phyloP scores from a whole-genome alignment of 768 basidiomycete genomes.

The Ramaria sp. region DNA sequence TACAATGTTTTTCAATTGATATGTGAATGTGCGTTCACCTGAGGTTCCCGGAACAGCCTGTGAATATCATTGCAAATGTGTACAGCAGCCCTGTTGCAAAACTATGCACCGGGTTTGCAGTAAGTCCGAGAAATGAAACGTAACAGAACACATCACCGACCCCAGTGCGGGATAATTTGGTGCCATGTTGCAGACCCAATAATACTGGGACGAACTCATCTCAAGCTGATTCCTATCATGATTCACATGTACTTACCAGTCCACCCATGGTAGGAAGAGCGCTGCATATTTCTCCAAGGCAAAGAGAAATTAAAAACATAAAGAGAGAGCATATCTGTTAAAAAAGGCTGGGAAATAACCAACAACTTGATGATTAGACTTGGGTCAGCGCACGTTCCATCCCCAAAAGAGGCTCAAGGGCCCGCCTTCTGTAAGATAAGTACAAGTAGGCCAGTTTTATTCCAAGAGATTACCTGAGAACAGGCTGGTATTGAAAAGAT shows the following conservation, averaged over 20 bases:
- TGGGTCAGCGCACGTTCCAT: conserved; percentile 36
- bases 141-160: conserved; percentile 24
- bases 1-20: not conserved
- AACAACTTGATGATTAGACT: not conserved
- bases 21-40: conserved; percentile 21
- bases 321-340: conserved; percentile 45
- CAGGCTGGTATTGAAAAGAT: not conserved
- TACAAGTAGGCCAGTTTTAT: not conserved
- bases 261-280: conserved; percentile 49
- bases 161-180: conserved; percentile 41
- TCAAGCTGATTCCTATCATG: not conserved
- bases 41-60: conserved; percentile 47
- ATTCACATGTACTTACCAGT: conserved; percentile 15
- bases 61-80: conserved; percentile 49
- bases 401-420: conserved; percentile 52
- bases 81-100: conserved; percentile 45
- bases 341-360: not conserved
- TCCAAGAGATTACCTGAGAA: conserved; percentile 5
- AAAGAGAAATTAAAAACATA: conserved; percentile 46
- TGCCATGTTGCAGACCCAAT: conserved; percentile 55
- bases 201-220: conserved; percentile 26
- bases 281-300: conserved; percentile 48
- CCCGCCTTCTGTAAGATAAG: conserved; percentile 38
- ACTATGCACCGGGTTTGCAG: conserved; percentile 14
- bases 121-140: too few relatives aligned